Evolutionary conservation across 2,329 filamentous ascomycete species (phyloP), one percentile per base, ranked within the genome.

Genomic region (Fusarium sp.): DNA sequence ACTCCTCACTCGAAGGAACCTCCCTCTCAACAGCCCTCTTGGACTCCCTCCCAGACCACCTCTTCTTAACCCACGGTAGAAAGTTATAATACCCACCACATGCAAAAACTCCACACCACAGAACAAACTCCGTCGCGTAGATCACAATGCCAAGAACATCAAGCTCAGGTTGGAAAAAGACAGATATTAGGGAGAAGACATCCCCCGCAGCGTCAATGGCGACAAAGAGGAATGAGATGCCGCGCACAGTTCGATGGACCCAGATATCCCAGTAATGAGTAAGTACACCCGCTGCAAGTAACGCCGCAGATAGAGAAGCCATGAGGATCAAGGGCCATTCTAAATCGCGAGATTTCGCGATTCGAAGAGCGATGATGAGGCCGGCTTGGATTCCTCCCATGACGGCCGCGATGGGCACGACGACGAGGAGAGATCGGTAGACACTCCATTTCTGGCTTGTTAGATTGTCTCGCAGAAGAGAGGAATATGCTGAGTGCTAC

Each of bases 141-240:
- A 92, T 91, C 2, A 89, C 83, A 63, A 92, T 83, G 0, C 90
- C 91, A 0, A 91, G 77, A 1, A 90, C 74, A 72, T 92, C 87
- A 5, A 90, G 72, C 18, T 80, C 78, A 0, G 83, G 81, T 74
- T 91, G 85, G 66, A 91, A 92, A 42, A 91, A 79, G 17, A 93
- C 81, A 1, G 90, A 91, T 4, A 90, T 75, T 0, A 93, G 79
- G 0, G 90, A 92, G 55, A 90, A 90, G 5, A 93, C 75, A 75
- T 93, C 91, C 0, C 91, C 91, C 1, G 88, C 82, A 0, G 90
- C 91, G 77, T 93, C 91, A 43, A 93, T 90, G 2, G 82, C 88
- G 0, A 92, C 90, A 68, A 93, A 93, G 4, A 92, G 80, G 76
- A 93, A 92, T 1, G 90, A 92, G 39, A 93, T 92, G 9, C 91